phyloP scores from a whole-genome alignment of 2,329 filamentous ascomycete genomes.

The Chlorencoelia australis region DNA sequence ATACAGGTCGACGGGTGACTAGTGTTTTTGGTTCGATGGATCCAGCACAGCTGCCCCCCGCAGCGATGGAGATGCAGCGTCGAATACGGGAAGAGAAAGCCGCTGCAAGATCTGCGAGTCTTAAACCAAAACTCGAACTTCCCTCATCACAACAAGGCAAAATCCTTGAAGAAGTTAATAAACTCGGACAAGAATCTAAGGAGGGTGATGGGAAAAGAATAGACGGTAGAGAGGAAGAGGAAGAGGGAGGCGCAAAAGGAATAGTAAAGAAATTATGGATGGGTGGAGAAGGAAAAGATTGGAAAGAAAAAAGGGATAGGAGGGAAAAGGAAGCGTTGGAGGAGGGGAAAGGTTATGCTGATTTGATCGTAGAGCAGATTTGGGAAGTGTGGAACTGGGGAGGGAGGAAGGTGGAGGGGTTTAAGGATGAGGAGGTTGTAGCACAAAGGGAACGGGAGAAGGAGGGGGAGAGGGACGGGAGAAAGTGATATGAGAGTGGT shows the following conservation, averaged over 20 bases:
- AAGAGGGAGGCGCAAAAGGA: constrained; percentile 15
- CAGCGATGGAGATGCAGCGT: too few relatives aligned
- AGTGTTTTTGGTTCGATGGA: too few relatives aligned
- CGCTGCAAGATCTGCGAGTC: too few relatives aligned
- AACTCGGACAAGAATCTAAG: neutral
- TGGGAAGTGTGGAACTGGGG: constrained; percentile 38
- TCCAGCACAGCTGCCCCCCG: too few relatives aligned
- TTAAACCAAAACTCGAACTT: too few relatives aligned
- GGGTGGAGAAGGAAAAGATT: constrained; percentile 39
- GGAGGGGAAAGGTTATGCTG: constrained; percentile 30
- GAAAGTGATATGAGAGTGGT: too few relatives aligned
- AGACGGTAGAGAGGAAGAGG: constrained; percentile 17
- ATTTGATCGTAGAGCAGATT: constrained; percentile 35
- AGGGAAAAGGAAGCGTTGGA: constrained; percentile 26
- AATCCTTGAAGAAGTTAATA: too few relatives aligned
- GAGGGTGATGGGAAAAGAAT: neutral
- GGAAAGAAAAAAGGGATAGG: constrained; percentile 25
- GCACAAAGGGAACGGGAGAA: constrained; percentile 11
- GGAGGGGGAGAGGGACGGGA: too few relatives aligned
- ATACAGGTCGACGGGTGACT: too few relatives aligned
- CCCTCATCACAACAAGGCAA: too few relatives aligned
- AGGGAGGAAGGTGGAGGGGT: constrained; percentile 28
- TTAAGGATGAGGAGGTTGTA: constrained; percentile 19
- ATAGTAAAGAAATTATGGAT: constrained; percentile 44
- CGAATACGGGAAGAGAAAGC: too few relatives aligned